phyloP scores from a whole-genome alignment of 2,329 filamentous ascomycete species.

The Tolypocladium cylindrosporum region DNA sequence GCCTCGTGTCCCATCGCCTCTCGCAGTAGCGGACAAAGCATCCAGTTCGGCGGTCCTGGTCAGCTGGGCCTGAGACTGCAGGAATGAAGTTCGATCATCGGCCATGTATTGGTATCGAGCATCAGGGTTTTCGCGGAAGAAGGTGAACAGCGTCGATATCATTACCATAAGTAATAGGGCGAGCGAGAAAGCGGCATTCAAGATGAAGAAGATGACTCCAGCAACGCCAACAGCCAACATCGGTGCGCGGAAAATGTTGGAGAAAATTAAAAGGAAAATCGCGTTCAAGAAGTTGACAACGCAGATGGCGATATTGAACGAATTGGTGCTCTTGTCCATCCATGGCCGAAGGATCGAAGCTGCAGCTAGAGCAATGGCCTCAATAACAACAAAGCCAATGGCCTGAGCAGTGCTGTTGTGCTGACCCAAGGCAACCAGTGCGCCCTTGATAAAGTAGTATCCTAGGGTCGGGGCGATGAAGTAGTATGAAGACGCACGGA shows the following conservation, averaged over 20 bases:
- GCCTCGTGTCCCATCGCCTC: constrained; percentile 60
- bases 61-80: constrained; percentile 86
- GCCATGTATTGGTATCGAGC: constrained; percentile 93
- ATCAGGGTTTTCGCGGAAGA: constrained; percentile 89
- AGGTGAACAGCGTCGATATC: constrained; percentile 50
- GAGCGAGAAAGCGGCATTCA: constrained; percentile 75
- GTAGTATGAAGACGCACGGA: constrained; percentile 91
- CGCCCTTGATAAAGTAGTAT: constrained; percentile 74
- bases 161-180: constrained; percentile 73
- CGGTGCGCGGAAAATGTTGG: constrained; percentile 75
- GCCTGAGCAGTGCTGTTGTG: constrained; percentile 62
- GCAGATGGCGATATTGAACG: constrained; percentile 89
- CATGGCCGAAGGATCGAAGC: constrained; percentile 78
- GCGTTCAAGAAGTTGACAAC: constrained; percentile 85
- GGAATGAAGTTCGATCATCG: constrained; percentile 91
- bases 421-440: constrained; percentile 81
- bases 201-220: constrained; percentile 79
- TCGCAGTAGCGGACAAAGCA: constrained; percentile 77
- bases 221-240: constrained; percentile 77
- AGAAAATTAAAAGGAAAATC: constrained; percentile 83
- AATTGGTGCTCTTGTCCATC: constrained; percentile 99
- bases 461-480: constrained; percentile 73
- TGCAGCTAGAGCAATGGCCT: constrained; percentile 65
- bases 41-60: constrained; percentile 77
- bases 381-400: constrained; percentile 72